A percentile compares a stretch with the other conserved stretches of the same genome.
Evolutionary conservation across 176 grass and related monocot genomes (phyloP).

Genomic region (Puccinellia tenuiflora): DNA sequence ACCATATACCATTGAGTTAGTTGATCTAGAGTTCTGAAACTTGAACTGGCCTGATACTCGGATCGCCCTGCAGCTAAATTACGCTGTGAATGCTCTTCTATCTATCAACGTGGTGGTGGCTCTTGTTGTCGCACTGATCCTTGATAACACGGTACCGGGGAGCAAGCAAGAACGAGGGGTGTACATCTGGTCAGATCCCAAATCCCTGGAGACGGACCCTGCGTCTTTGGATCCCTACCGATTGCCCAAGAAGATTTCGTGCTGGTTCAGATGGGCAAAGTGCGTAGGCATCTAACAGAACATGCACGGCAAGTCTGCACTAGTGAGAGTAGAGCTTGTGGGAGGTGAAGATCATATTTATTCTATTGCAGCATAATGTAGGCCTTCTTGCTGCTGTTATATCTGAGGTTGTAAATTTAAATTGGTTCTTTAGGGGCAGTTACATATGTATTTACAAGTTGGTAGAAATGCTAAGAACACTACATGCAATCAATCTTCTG

Average conservation of each 20-base stretch:
- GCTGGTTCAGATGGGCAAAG: slow-evolving; percentile 77
- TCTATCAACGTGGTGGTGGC: slow-evolving; percentile 93
- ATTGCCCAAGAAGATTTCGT: slow-evolving; percentile 69
- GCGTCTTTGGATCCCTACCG: slow-evolving; percentile 65
- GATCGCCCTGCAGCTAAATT: slow-evolving; percentile 60
- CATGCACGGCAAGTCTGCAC: neutral
- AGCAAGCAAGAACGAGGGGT: slow-evolving; percentile 88
- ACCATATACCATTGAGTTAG: neutral
- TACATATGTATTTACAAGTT: neutral
- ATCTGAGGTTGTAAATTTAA: slow-evolving; percentile 25
- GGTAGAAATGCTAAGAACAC: neutral
- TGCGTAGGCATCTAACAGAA: slow-evolving; percentile 51
- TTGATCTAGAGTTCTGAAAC: neutral
- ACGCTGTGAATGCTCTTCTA: slow-evolving; percentile 72
- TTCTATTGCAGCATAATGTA: slow-evolving; percentile 17
- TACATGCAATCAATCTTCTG: neutral
- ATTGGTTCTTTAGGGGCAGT: neutral
- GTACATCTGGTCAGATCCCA: slow-evolving; percentile 92
- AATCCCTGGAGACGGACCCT: slow-evolving; percentile 56
- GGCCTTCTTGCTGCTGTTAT: slow-evolving; percentile 1
- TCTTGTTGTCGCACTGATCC: slow-evolving; percentile 72
- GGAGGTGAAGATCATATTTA: slow-evolving; percentile 25
- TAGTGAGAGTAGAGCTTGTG: neutral
- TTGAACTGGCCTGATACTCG: neutral
- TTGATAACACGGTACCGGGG: slow-evolving; percentile 89